Conservation (phyloP, 345 rosid species). For the Eucalyptus tenuipes region DNA sequence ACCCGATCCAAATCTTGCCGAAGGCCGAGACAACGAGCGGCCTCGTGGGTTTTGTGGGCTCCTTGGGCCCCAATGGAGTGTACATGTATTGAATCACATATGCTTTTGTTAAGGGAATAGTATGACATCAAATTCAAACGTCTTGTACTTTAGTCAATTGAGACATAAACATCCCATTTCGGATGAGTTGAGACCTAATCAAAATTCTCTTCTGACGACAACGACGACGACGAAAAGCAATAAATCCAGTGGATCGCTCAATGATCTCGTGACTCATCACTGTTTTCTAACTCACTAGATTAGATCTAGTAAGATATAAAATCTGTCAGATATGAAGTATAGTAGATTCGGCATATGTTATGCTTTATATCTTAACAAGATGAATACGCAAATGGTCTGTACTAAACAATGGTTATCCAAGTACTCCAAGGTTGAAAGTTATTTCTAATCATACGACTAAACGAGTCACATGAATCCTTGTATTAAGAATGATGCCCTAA, state of each 20-base stretch:
- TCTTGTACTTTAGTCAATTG: neutral
- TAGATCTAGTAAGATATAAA: neutral
- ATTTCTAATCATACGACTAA: neutral
- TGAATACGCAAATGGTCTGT: accelerated
- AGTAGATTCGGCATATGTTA: neutral
- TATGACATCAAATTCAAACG: neutral
- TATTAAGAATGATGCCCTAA: neutral
- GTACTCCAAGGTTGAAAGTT: neutral
- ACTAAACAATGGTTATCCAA: neutral
- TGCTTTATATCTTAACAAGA: neutral
- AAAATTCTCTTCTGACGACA: neutral
- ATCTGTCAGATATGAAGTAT: neutral
- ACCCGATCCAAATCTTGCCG: neutral
- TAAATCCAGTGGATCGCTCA: neutral
- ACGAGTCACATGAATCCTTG: neutral
- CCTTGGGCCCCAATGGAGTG: neutral
- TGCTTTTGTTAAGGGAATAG: neutral
- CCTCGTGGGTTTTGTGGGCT: neutral
- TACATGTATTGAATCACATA: neutral
- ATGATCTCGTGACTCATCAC: neutral
- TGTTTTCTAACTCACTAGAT: neutral
- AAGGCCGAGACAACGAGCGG: neutral
- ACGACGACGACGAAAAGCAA: accelerated
- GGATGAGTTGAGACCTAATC: neutral
- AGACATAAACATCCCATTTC: neutral